These are phyloP conservation scores for Gyromitra esculenta DNA, from an alignment of 2,329 filamentous ascomycete genomes.

Conservation along the genomic window DNA sequence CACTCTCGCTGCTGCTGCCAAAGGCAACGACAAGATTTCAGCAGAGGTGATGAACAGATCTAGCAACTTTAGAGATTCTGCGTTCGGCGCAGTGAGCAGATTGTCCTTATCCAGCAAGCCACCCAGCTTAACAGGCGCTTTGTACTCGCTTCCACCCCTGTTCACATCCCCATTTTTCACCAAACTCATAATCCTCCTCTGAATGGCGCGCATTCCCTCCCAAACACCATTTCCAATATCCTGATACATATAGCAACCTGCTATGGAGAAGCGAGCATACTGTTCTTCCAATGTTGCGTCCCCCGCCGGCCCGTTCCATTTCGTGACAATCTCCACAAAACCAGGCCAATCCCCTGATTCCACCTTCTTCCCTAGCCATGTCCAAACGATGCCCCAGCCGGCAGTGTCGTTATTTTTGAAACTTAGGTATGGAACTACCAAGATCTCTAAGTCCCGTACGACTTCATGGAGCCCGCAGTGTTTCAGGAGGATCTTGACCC, in stretches of 20 bases:
- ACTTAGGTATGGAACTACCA: slow-evolving; percentile 55
- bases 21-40: slow-evolving; percentile 43
- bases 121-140: slow-evolving; percentile 37
- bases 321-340: slow-evolving; percentile 54
- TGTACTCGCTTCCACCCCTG: slow-evolving; percentile 18
- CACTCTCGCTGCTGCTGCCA: slow-evolving; percentile 45
- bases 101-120: slow-evolving; percentile 50
- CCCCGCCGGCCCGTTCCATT: slow-evolving; percentile 54
- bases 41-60: slow-evolving; percentile 51
- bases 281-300: slow-evolving; percentile 38
- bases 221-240: slow-evolving; percentile 49
- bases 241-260: slow-evolving; percentile 55
- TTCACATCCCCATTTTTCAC: slow-evolving; percentile 15
- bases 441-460: slow-evolving; percentile 44
- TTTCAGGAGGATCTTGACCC: slow-evolving; percentile 49
- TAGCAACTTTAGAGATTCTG: slow-evolving; percentile 46
- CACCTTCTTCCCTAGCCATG: slow-evolving; percentile 47
- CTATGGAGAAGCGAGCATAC: slow-evolving; percentile 54
- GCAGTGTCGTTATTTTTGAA: slow-evolving; percentile 43
- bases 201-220: slow-evolving; percentile 52
- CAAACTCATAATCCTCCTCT: slow-evolving; percentile 41
- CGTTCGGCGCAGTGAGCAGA: slow-evolving; percentile 44
- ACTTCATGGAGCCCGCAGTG: slow-evolving; percentile 39
- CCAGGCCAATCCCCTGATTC: slow-evolving; percentile 37
- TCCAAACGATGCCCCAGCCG: slow-evolving; percentile 55